These are phyloP conservation scores for Theobroma grandiflorum DNA, from an alignment of 441 rosid species.

Conservation along the genomic window DNA sequence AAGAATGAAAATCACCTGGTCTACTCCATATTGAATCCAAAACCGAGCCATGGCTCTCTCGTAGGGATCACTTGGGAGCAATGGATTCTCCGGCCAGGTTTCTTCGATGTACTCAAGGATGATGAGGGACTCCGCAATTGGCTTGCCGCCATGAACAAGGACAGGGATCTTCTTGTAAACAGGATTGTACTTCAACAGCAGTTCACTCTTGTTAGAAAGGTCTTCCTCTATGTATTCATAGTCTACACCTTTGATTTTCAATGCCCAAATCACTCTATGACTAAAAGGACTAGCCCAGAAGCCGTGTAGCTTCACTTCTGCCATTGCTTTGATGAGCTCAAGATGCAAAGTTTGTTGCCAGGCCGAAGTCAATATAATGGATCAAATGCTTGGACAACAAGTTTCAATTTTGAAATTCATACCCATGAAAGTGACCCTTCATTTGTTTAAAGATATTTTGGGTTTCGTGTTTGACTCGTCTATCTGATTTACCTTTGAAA, in stretches of 20 bases:
- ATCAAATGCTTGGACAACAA: not conserved
- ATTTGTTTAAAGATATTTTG: not conserved
- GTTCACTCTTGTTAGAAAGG: conserved; percentile 16
- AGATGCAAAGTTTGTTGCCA: not conserved
- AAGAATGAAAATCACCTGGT: conserved; percentile 34
- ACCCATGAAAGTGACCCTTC: not conserved
- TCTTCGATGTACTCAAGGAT: conserved; percentile 58
- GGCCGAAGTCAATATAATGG: not conserved
- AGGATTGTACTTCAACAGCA: conserved; percentile 22
- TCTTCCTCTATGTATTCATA: conserved; percentile 16
- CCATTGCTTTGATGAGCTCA: conserved; percentile 32
- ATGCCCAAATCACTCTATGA: conserved; percentile 52
- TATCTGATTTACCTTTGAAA: not conserved
- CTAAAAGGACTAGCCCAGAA: conserved; percentile 46
- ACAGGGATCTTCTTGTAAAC: conserved; percentile 41
- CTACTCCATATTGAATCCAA: conserved; percentile 43
- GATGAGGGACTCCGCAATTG: conserved; percentile 54
- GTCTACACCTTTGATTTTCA: conserved; percentile 22
- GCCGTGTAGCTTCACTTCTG: conserved; percentile 45
- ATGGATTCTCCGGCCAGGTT: conserved; percentile 12
- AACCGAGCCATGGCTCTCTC: conserved; percentile 26
- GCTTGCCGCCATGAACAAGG: conserved; percentile 48
- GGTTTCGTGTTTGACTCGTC: not conserved
- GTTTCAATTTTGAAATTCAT: not conserved
- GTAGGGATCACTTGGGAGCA: conserved; percentile 4